Base-by-base conservation (phyloP, 495 filamentous ascomycete genomes). In the Daldinia loculata region DNA sequence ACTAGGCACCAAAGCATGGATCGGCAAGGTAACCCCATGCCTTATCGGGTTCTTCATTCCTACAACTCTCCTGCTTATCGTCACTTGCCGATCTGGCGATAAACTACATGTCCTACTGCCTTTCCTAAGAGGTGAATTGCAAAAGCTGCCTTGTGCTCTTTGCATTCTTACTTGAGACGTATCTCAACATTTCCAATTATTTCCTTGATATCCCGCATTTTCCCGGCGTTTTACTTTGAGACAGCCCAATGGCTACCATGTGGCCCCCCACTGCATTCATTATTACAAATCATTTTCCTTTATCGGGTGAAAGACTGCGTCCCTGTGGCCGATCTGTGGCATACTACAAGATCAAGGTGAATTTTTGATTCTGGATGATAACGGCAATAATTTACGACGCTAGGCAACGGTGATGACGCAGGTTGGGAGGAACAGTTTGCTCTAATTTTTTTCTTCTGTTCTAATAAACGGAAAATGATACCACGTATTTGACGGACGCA, bases 51-150 rank as follows among this genome's bases (percentile, higher is more conserved):
- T 32, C 74, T 84, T 14, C 82, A 84, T 62, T 84, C 82, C 63
- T 84, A 84, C 63, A 82, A 84, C 61, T 83, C 83, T 4, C 82
- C 83, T 6, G 82, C 82, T 12, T 84, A 84, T 63, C 78, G 80
- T 17, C 71, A 78, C 51, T 79, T 72, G 5, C 83, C 83, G 1
- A 84, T 84, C 26, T 83, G 83, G 82, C 75, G 80, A 34, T 84
- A 55, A 79, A 55, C 52, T 51, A 53, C 51, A 12, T 17, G 2
- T 11, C 8, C 41, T 45, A 2, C 41, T 45, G 8, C 41, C 17
- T 45, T 8, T 45, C 7, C 41, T 17, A 45, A n/a, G 14, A 45
- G 6, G 3, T 22, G 41, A 45, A 45, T 22, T 45, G 17, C 41
- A 45, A 45, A 9, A 22, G 7, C 6, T 22, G 1, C 8, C 41